These are phyloP conservation scores for Colletotrichum viniferum DNA, from an alignment of 2,329 filamentous ascomycete genomes.

Conservation along the genomic window DNA sequence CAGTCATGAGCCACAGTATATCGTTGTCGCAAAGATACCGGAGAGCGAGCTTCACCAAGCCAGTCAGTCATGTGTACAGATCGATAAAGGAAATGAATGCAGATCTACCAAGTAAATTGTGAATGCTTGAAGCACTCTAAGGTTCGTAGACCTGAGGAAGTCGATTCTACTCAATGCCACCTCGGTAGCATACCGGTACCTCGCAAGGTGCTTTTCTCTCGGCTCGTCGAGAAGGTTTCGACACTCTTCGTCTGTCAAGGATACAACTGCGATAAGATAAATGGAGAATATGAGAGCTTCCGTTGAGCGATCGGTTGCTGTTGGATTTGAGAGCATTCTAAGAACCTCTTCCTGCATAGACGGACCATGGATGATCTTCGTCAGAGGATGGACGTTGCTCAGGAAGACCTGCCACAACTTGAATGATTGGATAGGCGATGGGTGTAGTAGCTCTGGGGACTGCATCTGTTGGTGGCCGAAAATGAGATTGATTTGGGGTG, in stretches of 20 bases:
- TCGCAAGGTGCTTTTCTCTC: slow-evolving; percentile 52
- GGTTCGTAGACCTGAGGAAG: slow-evolving; percentile 62
- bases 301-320: slow-evolving; percentile 37
- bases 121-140: slow-evolving; percentile 62
- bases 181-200: slow-evolving; percentile 56
- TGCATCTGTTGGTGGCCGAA: slow-evolving; percentile 24
- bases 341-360: slow-evolving; percentile 55
- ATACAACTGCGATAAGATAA: slow-evolving; percentile 62
- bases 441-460: neutral
- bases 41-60: slow-evolving; percentile 50
- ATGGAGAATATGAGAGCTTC: slow-evolving; percentile 69
- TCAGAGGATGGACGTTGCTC: slow-evolving; percentile 75
- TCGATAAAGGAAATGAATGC: neutral
- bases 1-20: slow-evolving; percentile 65
- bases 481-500: neutral
- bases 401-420: slow-evolving; percentile 76
- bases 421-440: slow-evolving; percentile 33
- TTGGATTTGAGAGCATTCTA: neutral
- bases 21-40: slow-evolving; percentile 63
- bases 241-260: slow-evolving; percentile 63
- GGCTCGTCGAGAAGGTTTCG: slow-evolving; percentile 51
- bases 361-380: slow-evolving; percentile 74
- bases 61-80: slow-evolving; percentile 21
- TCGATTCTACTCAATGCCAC: slow-evolving; percentile 53
- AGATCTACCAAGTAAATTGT: slow-evolving; percentile 57